Evolutionary conservation across 2,329 filamentous ascomycete genomes (phyloP).

Genomic region (Hypoxylon sp.): DNA sequence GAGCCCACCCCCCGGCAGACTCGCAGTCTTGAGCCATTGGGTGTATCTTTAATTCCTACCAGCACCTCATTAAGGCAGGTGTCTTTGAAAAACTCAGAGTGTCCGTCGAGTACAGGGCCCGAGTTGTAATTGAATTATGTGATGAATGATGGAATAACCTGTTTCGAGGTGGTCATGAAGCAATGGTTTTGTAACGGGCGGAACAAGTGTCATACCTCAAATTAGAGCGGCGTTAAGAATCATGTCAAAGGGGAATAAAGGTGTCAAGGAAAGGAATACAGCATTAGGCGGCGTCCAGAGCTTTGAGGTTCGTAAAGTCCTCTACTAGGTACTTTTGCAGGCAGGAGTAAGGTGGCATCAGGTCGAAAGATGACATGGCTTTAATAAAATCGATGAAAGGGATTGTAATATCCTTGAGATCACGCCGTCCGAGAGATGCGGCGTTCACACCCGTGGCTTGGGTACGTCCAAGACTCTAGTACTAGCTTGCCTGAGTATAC

Average conservation of each 20-base stretch:
- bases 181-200: constrained; percentile 12
- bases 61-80: constrained; percentile 1
- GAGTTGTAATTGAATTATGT: constrained; percentile 4
- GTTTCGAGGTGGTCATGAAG: constrained; percentile 18
- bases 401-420: neutral
- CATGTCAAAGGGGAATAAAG: constrained; percentile 13
- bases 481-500: neutral
- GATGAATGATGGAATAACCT: constrained; percentile 19
- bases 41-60: constrained; percentile 4
- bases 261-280: constrained; percentile 18
- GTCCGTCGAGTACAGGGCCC: neutral
- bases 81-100: neutral
- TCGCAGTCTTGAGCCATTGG: constrained; percentile 17
- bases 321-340: constrained; percentile 20
- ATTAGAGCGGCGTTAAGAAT: constrained; percentile 29
- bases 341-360: constrained; percentile 19
- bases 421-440: constrained; percentile 11
- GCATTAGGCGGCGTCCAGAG: constrained; percentile 36
- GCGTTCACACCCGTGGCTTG: neutral
- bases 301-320: constrained; percentile 14
- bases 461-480: neutral
- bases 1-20: constrained; percentile 52
- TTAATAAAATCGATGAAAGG: neutral
- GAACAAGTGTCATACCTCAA: constrained; percentile 14
- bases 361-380: constrained; percentile 1